A percentile compares a stretch with the other conserved stretches of the same genome.
phyloP scores from a whole-genome alignment of 2,329 filamentous ascomycete species.

The Knufia fluminis region DNA sequence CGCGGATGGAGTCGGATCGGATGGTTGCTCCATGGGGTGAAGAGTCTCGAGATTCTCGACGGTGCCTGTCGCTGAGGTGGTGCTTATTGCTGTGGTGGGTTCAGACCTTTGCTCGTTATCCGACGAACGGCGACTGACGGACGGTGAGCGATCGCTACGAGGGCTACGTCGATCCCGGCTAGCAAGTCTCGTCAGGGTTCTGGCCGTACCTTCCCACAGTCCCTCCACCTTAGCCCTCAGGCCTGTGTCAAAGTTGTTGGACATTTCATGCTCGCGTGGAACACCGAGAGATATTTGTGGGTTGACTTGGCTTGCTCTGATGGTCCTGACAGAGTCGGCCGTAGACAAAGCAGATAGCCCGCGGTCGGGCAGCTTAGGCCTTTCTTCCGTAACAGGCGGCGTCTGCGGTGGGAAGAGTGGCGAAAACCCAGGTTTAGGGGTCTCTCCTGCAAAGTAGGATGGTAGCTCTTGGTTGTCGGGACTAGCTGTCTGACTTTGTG shows the following conservation, averaged over 20 bases:
- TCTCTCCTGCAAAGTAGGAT: conserved; percentile 29
- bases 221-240: conserved; percentile 17
- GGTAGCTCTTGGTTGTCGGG: conserved; percentile 42
- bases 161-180: conserved; percentile 29
- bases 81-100: conserved; percentile 37
- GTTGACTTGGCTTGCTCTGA: conserved; percentile 30
- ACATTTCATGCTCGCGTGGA: conserved; percentile 8
- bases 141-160: conserved; percentile 26
- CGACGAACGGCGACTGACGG: conserved; percentile 20
- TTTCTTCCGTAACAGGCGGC: conserved; percentile 19
- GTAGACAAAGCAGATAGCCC: conserved; percentile 37
- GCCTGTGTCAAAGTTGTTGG: conserved; percentile 14
- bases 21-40: conserved; percentile 15
- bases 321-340: conserved; percentile 38
- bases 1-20: neutral
- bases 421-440: conserved; percentile 14
- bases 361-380: conserved; percentile 33
- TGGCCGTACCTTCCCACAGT: conserved; percentile 19
- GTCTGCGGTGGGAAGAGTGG: neutral
- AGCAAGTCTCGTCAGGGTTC: conserved; percentile 14
- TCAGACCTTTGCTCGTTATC: conserved; percentile 28
- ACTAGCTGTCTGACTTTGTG: conserved; percentile 64
- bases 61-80: conserved; percentile 36
- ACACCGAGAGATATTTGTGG: conserved; percentile 7
- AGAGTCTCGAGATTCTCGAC: conserved; percentile 32